These are phyloP conservation scores for Fragilaria radians DNA, from an alignment of 108 stramenopile species.

Conservation along the genomic window DNA sequence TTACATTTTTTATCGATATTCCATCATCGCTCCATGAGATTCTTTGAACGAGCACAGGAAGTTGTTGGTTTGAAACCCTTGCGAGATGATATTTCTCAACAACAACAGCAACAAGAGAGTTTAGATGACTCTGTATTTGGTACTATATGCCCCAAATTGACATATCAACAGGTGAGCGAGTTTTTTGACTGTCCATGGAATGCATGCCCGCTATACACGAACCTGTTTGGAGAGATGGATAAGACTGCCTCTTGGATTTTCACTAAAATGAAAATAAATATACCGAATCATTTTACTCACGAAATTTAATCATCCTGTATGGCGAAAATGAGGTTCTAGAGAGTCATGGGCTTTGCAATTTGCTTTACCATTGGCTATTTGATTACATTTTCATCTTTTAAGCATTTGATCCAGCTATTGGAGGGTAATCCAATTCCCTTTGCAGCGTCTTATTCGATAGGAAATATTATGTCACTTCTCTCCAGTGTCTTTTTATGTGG, in stretches of 20 bases:
- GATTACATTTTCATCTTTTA: slow-evolving; percentile 78
- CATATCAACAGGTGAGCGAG: slow-evolving; percentile 65
- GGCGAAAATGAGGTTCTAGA: no score
- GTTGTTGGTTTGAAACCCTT: not conserved
- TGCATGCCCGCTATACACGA: no score
- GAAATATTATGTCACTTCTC: slow-evolving; percentile 34
- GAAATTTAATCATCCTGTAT: no score
- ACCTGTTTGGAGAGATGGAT: no score
- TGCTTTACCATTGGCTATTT: slow-evolving; percentile 69
- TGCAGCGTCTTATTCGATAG: slow-evolving; percentile 66
- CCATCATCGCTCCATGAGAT: not conserved
- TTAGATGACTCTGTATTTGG: slow-evolving; percentile 7
- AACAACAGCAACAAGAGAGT: slow-evolving; percentile 7
- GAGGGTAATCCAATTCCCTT: slow-evolving; percentile 81
- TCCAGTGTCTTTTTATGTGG: slow-evolving; percentile 50
- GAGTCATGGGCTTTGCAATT: slow-evolving; percentile 55
- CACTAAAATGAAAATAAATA: not conserved
- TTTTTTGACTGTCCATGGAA: no score
- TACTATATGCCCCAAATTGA: slow-evolving; percentile 60
- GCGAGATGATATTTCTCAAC: no score
- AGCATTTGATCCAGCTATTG: slow-evolving; percentile 66
- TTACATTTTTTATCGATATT: not conserved
- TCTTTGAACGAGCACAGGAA: not conserved
- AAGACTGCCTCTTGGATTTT: no score
- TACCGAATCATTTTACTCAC: not conserved